phyloP scores from a whole-genome alignment of 495 filamentous ascomycete genomes.

The Clavariopsis aquatica region DNA sequence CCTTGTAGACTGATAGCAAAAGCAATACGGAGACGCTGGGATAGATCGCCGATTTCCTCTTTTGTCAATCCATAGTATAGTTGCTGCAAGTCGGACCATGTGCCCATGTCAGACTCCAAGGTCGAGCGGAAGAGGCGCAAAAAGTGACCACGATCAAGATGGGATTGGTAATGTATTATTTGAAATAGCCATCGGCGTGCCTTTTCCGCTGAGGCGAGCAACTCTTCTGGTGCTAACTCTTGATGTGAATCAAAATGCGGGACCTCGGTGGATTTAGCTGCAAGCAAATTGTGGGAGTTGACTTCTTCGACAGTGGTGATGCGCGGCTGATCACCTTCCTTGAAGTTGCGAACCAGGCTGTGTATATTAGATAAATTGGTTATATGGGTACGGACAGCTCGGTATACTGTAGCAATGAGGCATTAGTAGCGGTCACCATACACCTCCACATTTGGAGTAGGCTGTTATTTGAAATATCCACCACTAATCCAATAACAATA shows the following conservation, averaged over 20 bases:
- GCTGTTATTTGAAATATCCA: too few species aligned
- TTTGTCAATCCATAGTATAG: not conserved
- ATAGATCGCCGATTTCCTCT: not conserved
- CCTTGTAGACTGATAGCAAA: not conserved
- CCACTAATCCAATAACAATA: not conserved
- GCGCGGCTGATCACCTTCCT: not conserved
- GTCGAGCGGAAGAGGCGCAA: not conserved
- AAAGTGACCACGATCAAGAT: not conserved
- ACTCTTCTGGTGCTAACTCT: not conserved
- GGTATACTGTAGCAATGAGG: not conserved
- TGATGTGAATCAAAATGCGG: not conserved
- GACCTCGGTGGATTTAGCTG: not conserved
- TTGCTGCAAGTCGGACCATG: not conserved
- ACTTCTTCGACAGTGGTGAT: not conserved
- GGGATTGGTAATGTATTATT: not conserved
- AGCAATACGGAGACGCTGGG: not conserved
- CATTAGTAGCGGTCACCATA: not conserved
- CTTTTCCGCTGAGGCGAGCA: not conserved
- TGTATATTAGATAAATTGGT: not conserved
- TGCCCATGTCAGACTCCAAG: not conserved
- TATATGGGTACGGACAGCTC: not conserved
- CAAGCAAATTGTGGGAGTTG: not conserved
- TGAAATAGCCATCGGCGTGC: not conserved
- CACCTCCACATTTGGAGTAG: not conserved
- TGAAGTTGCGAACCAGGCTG: not conserved